phyloP scores from a whole-genome alignment of 2,329 filamentous ascomycete species.

The Ophiocordyceps camponoti-saundersi region DNA sequence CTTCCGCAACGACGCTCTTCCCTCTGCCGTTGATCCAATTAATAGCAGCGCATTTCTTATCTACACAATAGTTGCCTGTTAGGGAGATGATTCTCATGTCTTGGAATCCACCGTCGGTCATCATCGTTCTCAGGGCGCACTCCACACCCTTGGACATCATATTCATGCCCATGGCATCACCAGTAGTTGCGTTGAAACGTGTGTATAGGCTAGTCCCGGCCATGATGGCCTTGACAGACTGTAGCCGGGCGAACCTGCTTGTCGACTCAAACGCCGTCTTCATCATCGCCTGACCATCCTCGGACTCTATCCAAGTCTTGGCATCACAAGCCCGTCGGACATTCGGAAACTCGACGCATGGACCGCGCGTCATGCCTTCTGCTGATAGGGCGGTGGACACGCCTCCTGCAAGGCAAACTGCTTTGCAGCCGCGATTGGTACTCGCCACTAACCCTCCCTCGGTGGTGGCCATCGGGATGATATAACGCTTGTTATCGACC shows the following conservation, averaged over 20 bases:
- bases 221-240: constrained; percentile 78
- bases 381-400: constrained; percentile 79
- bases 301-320: constrained; percentile 91
- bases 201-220: constrained; percentile 94
- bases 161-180: constrained; percentile 99
- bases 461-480: constrained; percentile 96
- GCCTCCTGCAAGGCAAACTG: constrained; percentile 91
- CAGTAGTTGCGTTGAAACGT: constrained; percentile 95
- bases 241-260: constrained; percentile 78
- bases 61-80: constrained; percentile 93
- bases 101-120: constrained; percentile 71
- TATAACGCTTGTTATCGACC: constrained; percentile 90
- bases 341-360: constrained; percentile 82
- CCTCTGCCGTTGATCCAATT: constrained; percentile 99
- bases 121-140: constrained; percentile 79
- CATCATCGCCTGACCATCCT: constrained; percentile 67
- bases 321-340: constrained; percentile 78
- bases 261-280: constrained; percentile 94
- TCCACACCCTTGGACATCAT: constrained; percentile 99
- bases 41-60: constrained; percentile 93
- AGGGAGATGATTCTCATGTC: constrained; percentile 92
- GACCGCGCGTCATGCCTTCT: constrained; percentile 95
- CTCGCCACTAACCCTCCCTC: constrained; percentile 94
- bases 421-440: constrained; percentile 85
- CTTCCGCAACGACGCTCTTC: constrained; percentile 92